Base-by-base conservation (phyloP, 169 alveolate species). In the Miamiensis avidus region DNA sequence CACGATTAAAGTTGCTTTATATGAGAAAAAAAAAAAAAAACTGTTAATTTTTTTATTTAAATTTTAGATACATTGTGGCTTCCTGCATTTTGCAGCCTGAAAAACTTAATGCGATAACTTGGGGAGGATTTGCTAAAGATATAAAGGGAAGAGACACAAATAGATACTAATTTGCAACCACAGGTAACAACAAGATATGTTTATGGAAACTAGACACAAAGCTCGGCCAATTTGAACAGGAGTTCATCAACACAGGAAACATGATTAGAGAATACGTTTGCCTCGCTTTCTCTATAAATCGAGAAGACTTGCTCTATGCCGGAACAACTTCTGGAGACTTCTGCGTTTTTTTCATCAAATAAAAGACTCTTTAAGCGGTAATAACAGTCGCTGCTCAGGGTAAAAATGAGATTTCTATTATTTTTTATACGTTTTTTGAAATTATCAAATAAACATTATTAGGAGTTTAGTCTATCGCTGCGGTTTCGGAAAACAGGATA, bases 311-410 rank as follows among this genome's bases (percentile, higher is more conserved):
- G 83, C 88, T 96, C 64, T 94, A 85, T 81, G 96, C 97, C n/a
- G 98, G 98, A 30, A 93, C 98, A 11, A 77, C 95, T 29, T 90
- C 96, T 75, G 97, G 98, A 32, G 98, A 96, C 83, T 94, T 96
- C 64, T 92, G 93, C 29, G 91, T 91, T n/a, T 93, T 96, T 88
- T 78, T 89, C 65, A 91, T 94, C 84, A 94, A 94, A 77, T 92
- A 91, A 78, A 88, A 89, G 75, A 69, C 82, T 31, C 82, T 94
- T 1, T 89, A 91, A 28, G 87, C 91, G 65, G 89, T 87, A 6
- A 89, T 90, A 78, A 89, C 91, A 78, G 95, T 91, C 0, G 88
- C 92, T 74, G 97, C 95, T 20, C 88, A 88, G 77, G 94, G 94
- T 29, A 88, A 82, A n/a, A 31, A 11, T 28, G 29, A 74, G 25